Evolutionary conservation across 306 rosid species (phyloP), one percentile per base, ranked within the genome.

Genomic region (Acacia confusa): DNA sequence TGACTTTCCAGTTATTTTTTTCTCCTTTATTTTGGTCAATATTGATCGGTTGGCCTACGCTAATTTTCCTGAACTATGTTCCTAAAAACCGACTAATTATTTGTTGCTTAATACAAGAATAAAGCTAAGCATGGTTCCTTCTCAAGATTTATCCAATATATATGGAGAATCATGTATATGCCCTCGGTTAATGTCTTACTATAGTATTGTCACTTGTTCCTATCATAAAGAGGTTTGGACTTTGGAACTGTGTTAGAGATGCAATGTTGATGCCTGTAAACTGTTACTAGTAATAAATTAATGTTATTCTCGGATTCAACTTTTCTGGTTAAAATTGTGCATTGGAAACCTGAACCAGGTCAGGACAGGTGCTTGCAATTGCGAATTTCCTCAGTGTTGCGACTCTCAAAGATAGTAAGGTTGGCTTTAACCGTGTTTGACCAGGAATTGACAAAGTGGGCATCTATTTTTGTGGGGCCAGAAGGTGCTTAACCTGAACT

Each of bases 311-410:
- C 6, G 38, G 47, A 48, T 44, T 75, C 72, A 52, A 55, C 77
- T 70, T 80, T 47, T 34, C 72, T 43, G 25, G 64, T 45, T 43
- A 47, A 78, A 74, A 2, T 70, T 78, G 55, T 58, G 16, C 76
- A 36, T 71, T 45, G 57, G 69, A 79, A 71, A 30, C 15, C 64
- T 72, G 22, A 61, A 81, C 79, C 94, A 94, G 97, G 91, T 91
- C 72, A 87, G 94, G 82, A 75, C 83, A 74, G 91, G 81, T 58
- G 86, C 87, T 43, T 94, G 98, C 89, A 82, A 83, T 47, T 94
- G 98, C 81, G 88, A 84, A 71, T 92, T 83, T 76, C 86, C 90
- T 14, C 90, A 82, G 28, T 90, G 86, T 76, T 94, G 97, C 1
- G 94, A 94, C 77, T 90, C 93, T 76, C 91, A 77, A 88, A 80